phyloP scores from a whole-genome alignment of 1,139 yeast species.

The Wickerhamomyces sp. region DNA sequence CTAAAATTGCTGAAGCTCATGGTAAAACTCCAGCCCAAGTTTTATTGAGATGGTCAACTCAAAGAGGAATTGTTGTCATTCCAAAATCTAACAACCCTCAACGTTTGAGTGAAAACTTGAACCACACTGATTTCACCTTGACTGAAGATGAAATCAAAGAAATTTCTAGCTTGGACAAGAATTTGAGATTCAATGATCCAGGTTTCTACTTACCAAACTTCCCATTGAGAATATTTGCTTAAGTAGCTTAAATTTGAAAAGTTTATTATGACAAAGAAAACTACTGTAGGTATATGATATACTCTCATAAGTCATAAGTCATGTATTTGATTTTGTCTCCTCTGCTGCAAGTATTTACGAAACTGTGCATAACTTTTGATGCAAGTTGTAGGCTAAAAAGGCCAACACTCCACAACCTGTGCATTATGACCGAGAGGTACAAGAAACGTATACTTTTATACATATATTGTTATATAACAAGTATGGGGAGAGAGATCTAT shows the following conservation, averaged over 20 bases:
- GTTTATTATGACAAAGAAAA: no score
- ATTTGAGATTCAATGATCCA: slow-evolving; percentile 83
- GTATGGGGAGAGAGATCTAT: neutral
- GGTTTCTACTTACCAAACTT: slow-evolving; percentile 15
- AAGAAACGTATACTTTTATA: neutral
- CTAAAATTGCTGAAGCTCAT: slow-evolving; percentile 30
- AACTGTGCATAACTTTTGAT: no score
- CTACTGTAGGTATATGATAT: no score
- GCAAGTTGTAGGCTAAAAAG: no score
- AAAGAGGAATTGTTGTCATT: slow-evolving; percentile 37
- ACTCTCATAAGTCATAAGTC: no score
- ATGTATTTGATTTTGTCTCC: no score
- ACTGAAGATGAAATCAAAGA: slow-evolving; percentile 29
- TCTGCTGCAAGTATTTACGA: no score
- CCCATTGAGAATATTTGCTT: slow-evolving; percentile 17
- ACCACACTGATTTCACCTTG: slow-evolving; percentile 39
- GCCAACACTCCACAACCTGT: no score
- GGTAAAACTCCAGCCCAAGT: slow-evolving; percentile 33
- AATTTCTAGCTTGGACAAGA: slow-evolving; percentile 55
- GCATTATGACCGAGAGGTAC: no score
- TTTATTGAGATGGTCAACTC: slow-evolving; percentile 37
- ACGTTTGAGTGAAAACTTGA: slow-evolving; percentile 41
- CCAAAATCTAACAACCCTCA: slow-evolving; percentile 46
- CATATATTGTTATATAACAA: no score
- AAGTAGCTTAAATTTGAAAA: neutral